Conservation (phyloP, 2,329 filamentous ascomycete species). For the Talaromyces sp. region DNA sequence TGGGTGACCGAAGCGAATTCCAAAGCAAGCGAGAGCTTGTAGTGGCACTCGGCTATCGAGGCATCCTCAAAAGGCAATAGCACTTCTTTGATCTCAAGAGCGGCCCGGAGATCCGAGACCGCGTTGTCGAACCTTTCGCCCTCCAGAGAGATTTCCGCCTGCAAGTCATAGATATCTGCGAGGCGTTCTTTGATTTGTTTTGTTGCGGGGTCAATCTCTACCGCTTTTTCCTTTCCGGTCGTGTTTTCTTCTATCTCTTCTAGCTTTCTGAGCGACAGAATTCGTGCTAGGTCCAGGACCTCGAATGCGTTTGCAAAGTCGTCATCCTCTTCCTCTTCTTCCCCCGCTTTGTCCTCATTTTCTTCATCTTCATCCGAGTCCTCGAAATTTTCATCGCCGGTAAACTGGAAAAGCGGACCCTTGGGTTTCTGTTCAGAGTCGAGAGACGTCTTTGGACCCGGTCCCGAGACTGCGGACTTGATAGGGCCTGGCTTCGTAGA, state of each 20-base stretch:
- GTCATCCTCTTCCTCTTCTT: conserved; percentile 58
- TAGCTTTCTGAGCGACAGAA: conserved; percentile 55
- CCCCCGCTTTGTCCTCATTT: conserved; percentile 39
- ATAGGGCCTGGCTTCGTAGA: conserved; percentile 19
- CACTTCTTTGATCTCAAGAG: conserved; percentile 72
- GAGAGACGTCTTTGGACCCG: conserved; percentile 15
- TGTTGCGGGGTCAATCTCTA: conserved; percentile 34
- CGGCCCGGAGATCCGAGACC: conserved; percentile 74
- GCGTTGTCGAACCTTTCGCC: conserved; percentile 88
- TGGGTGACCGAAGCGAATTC: conserved; percentile 77
- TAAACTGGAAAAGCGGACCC: conserved; percentile 81
- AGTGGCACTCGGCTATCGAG: conserved; percentile 89
- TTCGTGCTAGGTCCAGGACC: conserved; percentile 58
- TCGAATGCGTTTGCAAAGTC: conserved; percentile 63
- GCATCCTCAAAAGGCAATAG: conserved; percentile 77
- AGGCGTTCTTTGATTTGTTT: conserved; percentile 75
- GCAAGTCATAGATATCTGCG: conserved; percentile 87
- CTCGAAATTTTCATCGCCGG: conserved; percentile 89
- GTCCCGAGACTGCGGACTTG: conserved; percentile 23
- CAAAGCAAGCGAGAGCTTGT: conserved; percentile 88
- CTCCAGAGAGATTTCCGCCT: conserved; percentile 95
- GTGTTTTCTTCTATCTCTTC: conserved; percentile 43
- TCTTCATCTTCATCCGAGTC: conserved; percentile 62
- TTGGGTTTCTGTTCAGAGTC: conserved; percentile 20
- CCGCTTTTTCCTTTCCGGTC: conserved; percentile 47